Conservation (phyloP, 1,284 basidiomycete species). For the Ceratobasidium sp. region DNA sequence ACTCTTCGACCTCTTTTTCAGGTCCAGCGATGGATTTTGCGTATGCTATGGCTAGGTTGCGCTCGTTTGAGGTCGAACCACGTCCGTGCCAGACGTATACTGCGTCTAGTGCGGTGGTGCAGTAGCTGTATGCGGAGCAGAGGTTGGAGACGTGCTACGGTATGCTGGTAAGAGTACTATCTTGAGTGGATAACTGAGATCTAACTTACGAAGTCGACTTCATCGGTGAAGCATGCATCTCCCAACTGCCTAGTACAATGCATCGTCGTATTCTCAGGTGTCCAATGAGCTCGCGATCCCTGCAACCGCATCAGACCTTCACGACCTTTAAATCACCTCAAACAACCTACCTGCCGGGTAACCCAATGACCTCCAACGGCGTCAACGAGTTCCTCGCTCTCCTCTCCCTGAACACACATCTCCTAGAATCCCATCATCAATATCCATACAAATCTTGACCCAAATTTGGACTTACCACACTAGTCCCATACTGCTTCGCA, state of each 20-base stretch:
- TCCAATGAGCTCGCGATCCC: constrained; percentile 81
- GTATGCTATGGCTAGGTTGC: constrained; percentile 72
- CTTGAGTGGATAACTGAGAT: not conserved
- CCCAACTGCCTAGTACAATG: constrained; percentile 71
- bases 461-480: constrained; percentile 62
- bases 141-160: constrained; percentile 73
- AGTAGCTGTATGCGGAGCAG: constrained; percentile 85
- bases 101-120: constrained; percentile 74
- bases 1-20: constrained; percentile 65
- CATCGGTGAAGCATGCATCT: constrained; percentile 76
- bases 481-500: constrained; percentile 76
- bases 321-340: not conserved
- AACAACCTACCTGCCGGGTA: constrained; percentile 72
- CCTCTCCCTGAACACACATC: constrained; percentile 69
- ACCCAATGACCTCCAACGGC: constrained; percentile 75
- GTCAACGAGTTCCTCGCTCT: constrained; percentile 72
- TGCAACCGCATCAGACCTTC: constrained; percentile 55
- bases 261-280: constrained; percentile 82
- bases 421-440: constrained; percentile 58
- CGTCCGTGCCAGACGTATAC: constrained; percentile 84
- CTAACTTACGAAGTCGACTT: constrained; percentile 75
- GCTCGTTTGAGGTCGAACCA: constrained; percentile 72
- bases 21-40: constrained; percentile 64
- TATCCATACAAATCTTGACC: constrained; percentile 14
- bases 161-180: not conserved